Evolutionary conservation across 176 grass and related monocot species (phyloP).

Genomic region (Dactylis glomerata): DNA sequence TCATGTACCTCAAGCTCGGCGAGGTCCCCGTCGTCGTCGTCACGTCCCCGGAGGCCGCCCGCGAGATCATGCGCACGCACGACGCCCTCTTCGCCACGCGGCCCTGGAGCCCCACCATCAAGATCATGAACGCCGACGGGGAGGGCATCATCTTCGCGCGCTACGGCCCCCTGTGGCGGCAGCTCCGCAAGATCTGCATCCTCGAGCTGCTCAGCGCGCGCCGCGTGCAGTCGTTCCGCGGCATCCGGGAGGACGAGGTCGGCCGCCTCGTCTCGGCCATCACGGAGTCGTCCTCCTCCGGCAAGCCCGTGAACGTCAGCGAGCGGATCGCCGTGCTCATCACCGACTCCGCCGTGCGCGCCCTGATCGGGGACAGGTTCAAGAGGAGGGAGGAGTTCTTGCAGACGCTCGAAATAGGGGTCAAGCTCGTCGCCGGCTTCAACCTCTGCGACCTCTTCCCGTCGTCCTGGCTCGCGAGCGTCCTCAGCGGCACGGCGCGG

Average conservation of each 20-base stretch:
- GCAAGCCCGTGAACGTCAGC: constrained; percentile 17
- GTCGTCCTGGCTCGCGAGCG: not conserved
- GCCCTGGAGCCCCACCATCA: constrained; percentile 2
- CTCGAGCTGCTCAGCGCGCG: constrained; percentile 18
- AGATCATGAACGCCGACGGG: not conserved
- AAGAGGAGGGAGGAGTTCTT: constrained; percentile 28
- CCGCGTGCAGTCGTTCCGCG: constrained; percentile 36
- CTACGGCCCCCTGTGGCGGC: constrained; percentile 27
- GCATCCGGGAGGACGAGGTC: constrained; percentile 27
- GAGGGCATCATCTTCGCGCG: constrained; percentile 21
- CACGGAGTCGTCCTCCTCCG: not conserved
- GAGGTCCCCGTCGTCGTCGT: constrained; percentile 29
- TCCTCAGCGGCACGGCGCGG: not conserved
- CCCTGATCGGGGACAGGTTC: constrained; percentile 38
- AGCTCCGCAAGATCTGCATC: constrained; percentile 29
- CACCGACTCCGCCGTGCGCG: constrained; percentile 21
- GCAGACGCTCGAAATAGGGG: not conserved
- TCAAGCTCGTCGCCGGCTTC: constrained; percentile 27
- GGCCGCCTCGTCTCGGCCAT: not conserved
- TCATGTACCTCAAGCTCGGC: constrained; percentile 45
- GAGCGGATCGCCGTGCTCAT: constrained; percentile 10
- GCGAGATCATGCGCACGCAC: constrained; percentile 16
- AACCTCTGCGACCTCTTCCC: constrained; percentile 38
- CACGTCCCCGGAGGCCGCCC: constrained; percentile 10
- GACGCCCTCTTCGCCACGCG: constrained; percentile 25